A percentile compares a stretch with the other conserved stretches of the same genome.
phyloP scores from a whole-genome alignment of 306 rosid species.

The Acmispon strigosus region DNA sequence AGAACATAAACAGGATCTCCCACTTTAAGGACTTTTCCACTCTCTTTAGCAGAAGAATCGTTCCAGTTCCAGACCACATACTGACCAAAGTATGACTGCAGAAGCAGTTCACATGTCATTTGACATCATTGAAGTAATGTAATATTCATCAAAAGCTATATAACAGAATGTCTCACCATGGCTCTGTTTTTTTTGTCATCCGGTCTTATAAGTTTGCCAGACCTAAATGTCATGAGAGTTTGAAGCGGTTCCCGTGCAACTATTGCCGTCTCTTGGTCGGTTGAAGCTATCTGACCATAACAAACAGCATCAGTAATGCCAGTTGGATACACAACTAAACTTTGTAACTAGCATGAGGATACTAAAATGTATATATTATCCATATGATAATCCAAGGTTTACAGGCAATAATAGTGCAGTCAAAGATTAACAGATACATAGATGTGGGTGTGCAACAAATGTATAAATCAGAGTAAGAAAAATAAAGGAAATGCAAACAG shows the following conservation, averaged over 20 bases:
- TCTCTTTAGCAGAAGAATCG: conserved; percentile 30
- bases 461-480: too few species aligned
- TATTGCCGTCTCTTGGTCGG: conserved; percentile 63
- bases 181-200: conserved; percentile 42
- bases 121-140: conserved; percentile 7
- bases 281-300: conserved; percentile 55
- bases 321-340: neutral
- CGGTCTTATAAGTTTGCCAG: conserved; percentile 64
- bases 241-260: conserved; percentile 52
- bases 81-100: conserved; percentile 86
- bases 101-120: conserved; percentile 13
- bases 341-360: neutral
- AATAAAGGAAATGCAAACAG: too few species aligned
- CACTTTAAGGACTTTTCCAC: conserved; percentile 42
- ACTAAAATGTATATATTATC: too few species aligned
- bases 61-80: conserved; percentile 70
- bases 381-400: neutral
- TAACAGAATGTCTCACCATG: conserved; percentile 33
- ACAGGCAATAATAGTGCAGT: neutral
- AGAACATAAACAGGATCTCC: conserved; percentile 60
- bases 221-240: conserved; percentile 51
- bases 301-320: conserved; percentile 13
- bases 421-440: too few species aligned
- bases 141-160: neutral
- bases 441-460: too few species aligned